phyloP scores from a whole-genome alignment of 2,329 filamentous ascomycete species.

The Fusarium armeniacum region DNA sequence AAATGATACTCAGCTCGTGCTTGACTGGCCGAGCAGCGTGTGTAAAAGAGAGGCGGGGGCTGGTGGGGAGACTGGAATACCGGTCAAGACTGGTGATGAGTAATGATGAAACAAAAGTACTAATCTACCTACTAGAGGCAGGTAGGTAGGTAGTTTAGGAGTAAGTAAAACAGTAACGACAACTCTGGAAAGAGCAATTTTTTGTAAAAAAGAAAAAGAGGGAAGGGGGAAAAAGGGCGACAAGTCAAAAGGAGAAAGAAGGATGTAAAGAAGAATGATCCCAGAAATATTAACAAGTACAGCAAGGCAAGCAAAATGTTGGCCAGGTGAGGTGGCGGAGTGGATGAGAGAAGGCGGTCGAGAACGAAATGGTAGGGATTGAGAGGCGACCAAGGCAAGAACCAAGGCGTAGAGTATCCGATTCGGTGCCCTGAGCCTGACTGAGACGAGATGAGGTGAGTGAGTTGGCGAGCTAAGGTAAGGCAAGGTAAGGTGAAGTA shows the following conservation, averaged over 20 bases:
- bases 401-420: slow-evolving; percentile 36
- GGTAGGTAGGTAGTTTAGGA: slow-evolving; percentile 4
- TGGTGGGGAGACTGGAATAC: slow-evolving; percentile 42
- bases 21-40: slow-evolving; percentile 42
- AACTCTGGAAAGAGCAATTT: slow-evolving; percentile 11
- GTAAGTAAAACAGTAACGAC: slow-evolving; percentile 26
- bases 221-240: slow-evolving; percentile 6
- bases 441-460: slow-evolving; percentile 22
- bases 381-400: slow-evolving; percentile 35
- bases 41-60: slow-evolving; percentile 23
- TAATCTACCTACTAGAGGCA: background rate
- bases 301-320: slow-evolving; percentile 32
- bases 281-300: slow-evolving; percentile 26
- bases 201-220: background rate
- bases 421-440: slow-evolving; percentile 33
- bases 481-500: slow-evolving; percentile 13
- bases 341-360: slow-evolving; percentile 46
- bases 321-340: slow-evolving; percentile 40
- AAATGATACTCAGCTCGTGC: slow-evolving; percentile 27
- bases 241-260: slow-evolving; percentile 30
- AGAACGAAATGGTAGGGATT: slow-evolving; percentile 40
- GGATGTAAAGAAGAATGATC: slow-evolving; percentile 25
- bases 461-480: slow-evolving; percentile 32
- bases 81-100: slow-evolving; percentile 44
- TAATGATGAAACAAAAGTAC: slow-evolving; percentile 32